A percentile compares a stretch with the other conserved stretches of the same genome.
Evolutionary conservation across 1,284 basidiomycete species (phyloP).

Genomic region (Lignosus rhinocerotis): DNA sequence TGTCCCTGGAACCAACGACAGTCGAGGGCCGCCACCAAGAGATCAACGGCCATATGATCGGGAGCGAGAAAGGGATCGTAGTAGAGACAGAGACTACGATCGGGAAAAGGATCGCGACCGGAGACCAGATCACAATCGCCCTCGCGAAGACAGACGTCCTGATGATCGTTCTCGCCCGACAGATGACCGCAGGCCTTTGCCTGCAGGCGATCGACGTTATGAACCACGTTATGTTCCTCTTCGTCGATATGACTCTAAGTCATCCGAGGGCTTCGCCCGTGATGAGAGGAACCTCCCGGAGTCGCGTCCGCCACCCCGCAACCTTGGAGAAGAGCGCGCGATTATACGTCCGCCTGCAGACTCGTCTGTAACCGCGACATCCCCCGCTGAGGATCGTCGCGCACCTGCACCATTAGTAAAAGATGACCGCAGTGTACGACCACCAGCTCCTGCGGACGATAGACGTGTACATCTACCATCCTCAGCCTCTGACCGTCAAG

Average conservation of each 20-base stretch:
- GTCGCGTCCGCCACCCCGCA: constrained; percentile 22
- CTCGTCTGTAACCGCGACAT: constrained; percentile 5
- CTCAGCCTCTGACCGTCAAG: constrained; percentile 4
- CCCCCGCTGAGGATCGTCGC: constrained; percentile 24
- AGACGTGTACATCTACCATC: constrained; percentile 12
- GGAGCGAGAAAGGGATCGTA: constrained; percentile 29
- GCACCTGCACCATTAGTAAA: constrained; percentile 5
- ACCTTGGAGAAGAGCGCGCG: constrained; percentile 30
- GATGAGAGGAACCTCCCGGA: constrained; percentile 21
- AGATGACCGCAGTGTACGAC: constrained; percentile 1
- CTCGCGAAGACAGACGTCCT: constrained; percentile 28
- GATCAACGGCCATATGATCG: constrained; percentile 20
- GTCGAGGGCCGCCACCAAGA: constrained; percentile 13
- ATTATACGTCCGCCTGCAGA: constrained; percentile 23
- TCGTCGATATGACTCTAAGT: constrained; percentile 29
- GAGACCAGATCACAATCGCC: constrained; percentile 25
- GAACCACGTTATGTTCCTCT: constrained; percentile 24
- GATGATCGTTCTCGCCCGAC: constrained; percentile 28
- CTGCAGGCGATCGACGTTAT: constrained; percentile 28
- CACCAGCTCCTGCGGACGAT: background rate
- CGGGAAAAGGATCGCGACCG: constrained; percentile 30
- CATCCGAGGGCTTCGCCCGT: constrained; percentile 18
- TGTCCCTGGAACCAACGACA: constrained; percentile 10
- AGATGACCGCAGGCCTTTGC: constrained; percentile 26
- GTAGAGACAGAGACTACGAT: constrained; percentile 26